A percentile compares a stretch with the other conserved stretches of the same genome.
Conservation (phyloP, 163 green algal genomes). For the Scenedesmus sp. region DNA sequence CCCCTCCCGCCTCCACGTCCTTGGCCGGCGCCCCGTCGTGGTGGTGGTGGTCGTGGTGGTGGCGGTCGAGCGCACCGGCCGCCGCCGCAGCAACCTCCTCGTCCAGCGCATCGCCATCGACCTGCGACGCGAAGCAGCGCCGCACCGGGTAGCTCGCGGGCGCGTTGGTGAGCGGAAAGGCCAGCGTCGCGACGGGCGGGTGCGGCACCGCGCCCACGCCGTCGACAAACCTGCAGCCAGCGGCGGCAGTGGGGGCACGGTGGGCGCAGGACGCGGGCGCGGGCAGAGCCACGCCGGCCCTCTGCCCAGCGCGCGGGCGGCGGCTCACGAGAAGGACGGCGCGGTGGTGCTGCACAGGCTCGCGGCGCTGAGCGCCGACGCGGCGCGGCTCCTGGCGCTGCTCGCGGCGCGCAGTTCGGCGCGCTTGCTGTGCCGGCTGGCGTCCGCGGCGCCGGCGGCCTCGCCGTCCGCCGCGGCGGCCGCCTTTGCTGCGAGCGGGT, state of each 20-base stretch:
- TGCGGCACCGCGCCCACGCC: conserved; percentile 3
- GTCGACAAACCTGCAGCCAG: conserved; percentile 17
- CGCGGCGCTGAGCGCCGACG: background rate
- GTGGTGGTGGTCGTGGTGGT: background rate
- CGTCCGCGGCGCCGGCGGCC: background rate
- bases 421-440: background rate
- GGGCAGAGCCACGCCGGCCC: too few relatives aligned
- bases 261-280: too few relatives aligned
- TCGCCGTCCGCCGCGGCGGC: background rate
- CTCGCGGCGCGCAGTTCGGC: background rate
- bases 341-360: background rate
- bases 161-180: conserved; percentile 21
- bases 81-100: background rate
- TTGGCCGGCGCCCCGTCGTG: background rate
- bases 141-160: background rate
- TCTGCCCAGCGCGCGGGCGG: too few relatives aligned
- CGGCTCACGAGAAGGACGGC: too few relatives aligned
- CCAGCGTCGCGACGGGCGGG: background rate
- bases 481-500: background rate
- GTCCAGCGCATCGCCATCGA: background rate
- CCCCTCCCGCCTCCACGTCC: background rate
- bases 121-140: conserved; percentile 7
- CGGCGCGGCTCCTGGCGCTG: background rate
- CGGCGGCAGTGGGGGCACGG: too few relatives aligned
- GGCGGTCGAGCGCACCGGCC: too few relatives aligned